phyloP scores from a whole-genome alignment of 768 basidiomycete species.

The Multifurca ochricompacta region DNA sequence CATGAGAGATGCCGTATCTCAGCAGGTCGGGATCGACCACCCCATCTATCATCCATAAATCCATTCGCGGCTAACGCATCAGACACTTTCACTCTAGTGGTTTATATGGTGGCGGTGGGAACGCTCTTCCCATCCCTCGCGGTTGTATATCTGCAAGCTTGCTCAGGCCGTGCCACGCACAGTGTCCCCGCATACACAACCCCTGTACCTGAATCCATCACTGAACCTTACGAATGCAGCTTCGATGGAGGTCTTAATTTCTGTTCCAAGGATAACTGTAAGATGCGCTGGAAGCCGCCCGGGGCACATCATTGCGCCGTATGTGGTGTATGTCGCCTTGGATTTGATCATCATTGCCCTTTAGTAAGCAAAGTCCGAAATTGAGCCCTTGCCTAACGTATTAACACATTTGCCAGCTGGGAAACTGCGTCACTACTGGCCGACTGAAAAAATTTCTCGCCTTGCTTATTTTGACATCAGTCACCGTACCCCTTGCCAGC shows the following conservation, averaged over 20 bases:
- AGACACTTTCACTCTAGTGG: background rate
- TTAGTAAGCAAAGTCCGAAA: slow-evolving; percentile 12
- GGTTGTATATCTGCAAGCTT: slow-evolving; percentile 8
- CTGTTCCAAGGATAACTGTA: slow-evolving; percentile 17
- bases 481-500: slow-evolving; percentile 15
- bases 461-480: slow-evolving; percentile 18
- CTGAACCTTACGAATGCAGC: slow-evolving; percentile 20
- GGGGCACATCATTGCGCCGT: slow-evolving; percentile 22
- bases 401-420: slow-evolving; percentile 13
- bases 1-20: slow-evolving; percentile 1
- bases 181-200: slow-evolving; percentile 23
- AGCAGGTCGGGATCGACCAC: slow-evolving; percentile 8
- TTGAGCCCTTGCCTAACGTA: background rate
- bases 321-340: slow-evolving; percentile 23
- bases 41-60: background rate
- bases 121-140: slow-evolving; percentile 11
- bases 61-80: background rate
- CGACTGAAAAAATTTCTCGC: slow-evolving; percentile 19
- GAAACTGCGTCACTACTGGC: slow-evolving; percentile 20
- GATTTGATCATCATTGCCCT: slow-evolving; percentile 24
- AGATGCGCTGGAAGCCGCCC: slow-evolving; percentile 21
- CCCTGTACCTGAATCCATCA: slow-evolving; percentile 22
- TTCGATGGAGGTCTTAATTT: slow-evolving; percentile 18
- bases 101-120: slow-evolving; percentile 8
- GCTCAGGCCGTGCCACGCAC: slow-evolving; percentile 18